Evolutionary conservation across 2,329 filamentous ascomycete genomes (phyloP).

Genomic region (Furcasterigmium furcatum): DNA sequence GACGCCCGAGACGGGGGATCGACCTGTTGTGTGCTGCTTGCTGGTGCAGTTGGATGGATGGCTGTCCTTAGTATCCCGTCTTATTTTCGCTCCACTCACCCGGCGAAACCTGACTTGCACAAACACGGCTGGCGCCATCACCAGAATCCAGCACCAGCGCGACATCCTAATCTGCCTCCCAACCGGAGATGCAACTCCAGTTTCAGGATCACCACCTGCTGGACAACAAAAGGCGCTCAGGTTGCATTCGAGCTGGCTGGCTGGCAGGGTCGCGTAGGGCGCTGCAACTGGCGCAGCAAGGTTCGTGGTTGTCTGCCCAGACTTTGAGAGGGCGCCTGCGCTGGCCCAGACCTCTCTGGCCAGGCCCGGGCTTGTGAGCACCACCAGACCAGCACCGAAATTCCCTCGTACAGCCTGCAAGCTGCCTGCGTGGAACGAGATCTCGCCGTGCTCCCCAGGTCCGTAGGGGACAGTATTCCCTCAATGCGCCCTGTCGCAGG

Average conservation of each 20-base stretch:
- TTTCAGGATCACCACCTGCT: no score
- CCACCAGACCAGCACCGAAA: not conserved
- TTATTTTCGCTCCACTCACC: not conserved
- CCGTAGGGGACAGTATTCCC: no score
- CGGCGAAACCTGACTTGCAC: not conserved
- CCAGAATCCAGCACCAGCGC: not conserved
- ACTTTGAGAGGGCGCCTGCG: not conserved
- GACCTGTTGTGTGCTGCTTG: no score
- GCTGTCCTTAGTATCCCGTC: not conserved
- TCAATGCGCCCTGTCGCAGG: no score
- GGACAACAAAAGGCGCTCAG: not conserved
- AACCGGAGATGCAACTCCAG: no score
- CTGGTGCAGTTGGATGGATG: no score
- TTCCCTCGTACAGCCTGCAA: no score
- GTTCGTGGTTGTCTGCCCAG: not conserved
- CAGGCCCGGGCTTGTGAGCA: not conserved
- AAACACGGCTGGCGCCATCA: not conserved
- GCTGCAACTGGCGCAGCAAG: not conserved
- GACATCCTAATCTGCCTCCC: no score
- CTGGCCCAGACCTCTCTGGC: constrained; percentile 1
- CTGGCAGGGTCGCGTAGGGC: no score
- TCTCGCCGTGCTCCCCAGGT: no score
- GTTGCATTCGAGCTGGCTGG: not conserved
- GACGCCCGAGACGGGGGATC: no score
- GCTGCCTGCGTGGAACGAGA: no score